phyloP scores from a whole-genome alignment of 768 basidiomycete genomes.

The Peribolospora kevripleyi region DNA sequence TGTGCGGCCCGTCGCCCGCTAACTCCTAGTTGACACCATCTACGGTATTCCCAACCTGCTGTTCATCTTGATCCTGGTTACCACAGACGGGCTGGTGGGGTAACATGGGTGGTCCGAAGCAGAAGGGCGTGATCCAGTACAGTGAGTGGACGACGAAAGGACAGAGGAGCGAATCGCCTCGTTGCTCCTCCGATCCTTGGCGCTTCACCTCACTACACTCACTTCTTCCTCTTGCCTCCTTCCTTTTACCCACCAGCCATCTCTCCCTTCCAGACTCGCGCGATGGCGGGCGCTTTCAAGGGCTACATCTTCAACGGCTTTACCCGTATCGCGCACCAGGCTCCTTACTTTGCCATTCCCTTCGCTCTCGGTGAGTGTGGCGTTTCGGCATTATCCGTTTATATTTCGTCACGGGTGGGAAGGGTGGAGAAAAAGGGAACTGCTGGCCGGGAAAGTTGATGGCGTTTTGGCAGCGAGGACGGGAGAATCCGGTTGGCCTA shows the following conservation, averaged over 20 bases:
- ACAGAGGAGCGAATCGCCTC: too few species aligned
- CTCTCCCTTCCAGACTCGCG: constrained; percentile 58
- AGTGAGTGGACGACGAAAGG: constrained; percentile 29
- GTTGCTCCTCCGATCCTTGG: not conserved
- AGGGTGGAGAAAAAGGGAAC: too few species aligned
- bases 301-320: constrained; percentile 72
- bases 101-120: constrained; percentile 35
- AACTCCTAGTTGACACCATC: too few species aligned
- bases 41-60: too few species aligned
- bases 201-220: not conserved
- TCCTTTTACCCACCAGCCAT: constrained; percentile 28
- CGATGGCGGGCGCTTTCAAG: constrained; percentile 42
- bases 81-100: too few species aligned
- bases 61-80: too few species aligned
- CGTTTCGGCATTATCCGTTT: not conserved
- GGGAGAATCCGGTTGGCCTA: constrained; percentile 12
- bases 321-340: constrained; percentile 44
- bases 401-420: too few species aligned
- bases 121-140: constrained; percentile 56
- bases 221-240: not conserved
- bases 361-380: constrained; percentile 42
- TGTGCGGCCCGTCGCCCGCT: too few species aligned
- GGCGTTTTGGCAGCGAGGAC: constrained; percentile 32
- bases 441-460: constrained; percentile 32
- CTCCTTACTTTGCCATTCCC: constrained; percentile 55